These are phyloP conservation scores for Chaetomium fimeti DNA, from an alignment of 495 filamentous ascomycete species.

Conservation along the genomic window DNA sequence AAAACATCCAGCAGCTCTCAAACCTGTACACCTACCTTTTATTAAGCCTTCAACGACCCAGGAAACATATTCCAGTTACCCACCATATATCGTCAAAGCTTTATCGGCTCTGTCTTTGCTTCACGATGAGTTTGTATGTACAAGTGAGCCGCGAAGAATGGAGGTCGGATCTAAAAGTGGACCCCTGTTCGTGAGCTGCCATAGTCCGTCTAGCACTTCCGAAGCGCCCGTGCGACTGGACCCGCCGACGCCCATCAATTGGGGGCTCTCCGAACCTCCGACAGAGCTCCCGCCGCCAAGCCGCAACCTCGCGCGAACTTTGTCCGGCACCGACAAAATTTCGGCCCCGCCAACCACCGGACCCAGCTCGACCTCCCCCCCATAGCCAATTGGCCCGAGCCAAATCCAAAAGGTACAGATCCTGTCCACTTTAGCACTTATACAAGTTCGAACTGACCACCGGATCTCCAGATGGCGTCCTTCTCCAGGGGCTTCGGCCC, in stretches of 20 bases:
- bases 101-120: too few species aligned
- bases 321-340: conserved; percentile 14
- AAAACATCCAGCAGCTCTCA: too few species aligned
- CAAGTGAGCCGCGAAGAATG: too few species aligned
- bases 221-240: neutral
- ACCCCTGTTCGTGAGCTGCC: too few species aligned
- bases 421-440: neutral
- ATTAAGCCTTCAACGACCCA: too few species aligned
- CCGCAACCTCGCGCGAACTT: neutral
- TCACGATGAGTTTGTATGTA: too few species aligned
- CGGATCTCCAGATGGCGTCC: conserved; percentile 27
- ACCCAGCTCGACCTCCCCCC: neutral
- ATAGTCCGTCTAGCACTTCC: too few species aligned
- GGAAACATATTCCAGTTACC: too few species aligned
- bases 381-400: neutral
- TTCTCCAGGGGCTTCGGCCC: conserved; percentile 26
- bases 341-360: conserved; percentile 16
- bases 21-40: too few species aligned
- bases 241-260: neutral
- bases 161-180: too few species aligned
- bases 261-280: neutral
- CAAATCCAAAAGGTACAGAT: neutral
- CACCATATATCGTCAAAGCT: too few species aligned
- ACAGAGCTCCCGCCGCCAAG: conserved; percentile 8
- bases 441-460: neutral